phyloP scores from a whole-genome alignment of 495 filamentous ascomycete genomes.

The Penicillium goetzii region DNA sequence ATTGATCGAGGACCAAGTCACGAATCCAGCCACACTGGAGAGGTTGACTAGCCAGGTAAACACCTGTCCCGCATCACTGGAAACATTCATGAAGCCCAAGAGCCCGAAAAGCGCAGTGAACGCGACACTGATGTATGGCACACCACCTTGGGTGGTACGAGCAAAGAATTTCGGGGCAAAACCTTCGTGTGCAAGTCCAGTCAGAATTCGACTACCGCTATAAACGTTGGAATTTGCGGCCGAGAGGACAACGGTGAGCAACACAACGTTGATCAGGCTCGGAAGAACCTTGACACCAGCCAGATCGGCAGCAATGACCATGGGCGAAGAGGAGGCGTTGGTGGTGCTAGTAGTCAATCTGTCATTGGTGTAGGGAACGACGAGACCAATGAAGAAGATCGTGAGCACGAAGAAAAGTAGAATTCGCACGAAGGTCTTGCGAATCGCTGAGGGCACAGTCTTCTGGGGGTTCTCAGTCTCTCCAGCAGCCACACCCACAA shows the following conservation, averaged over 20 bases:
- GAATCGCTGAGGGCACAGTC: slow-evolving; percentile 67
- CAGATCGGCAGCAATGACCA: slow-evolving; percentile 62
- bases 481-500: slow-evolving; percentile 67
- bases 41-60: slow-evolving; percentile 63
- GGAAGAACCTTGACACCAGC: slow-evolving; percentile 69
- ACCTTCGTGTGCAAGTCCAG: slow-evolving; percentile 61
- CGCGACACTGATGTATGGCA: slow-evolving; percentile 52
- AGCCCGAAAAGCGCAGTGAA: slow-evolving; percentile 53
- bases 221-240: slow-evolving; percentile 80
- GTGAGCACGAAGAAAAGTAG: slow-evolving; percentile 68
- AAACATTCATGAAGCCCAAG: slow-evolving; percentile 54
- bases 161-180: slow-evolving; percentile 61
- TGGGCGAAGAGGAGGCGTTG: slow-evolving; percentile 66
- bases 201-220: slow-evolving; percentile 66
- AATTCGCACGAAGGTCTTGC: slow-evolving; percentile 70
- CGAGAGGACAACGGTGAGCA: slow-evolving; percentile 69
- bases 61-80: slow-evolving; percentile 38
- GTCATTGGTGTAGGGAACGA: slow-evolving; percentile 54
- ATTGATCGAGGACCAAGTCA: slow-evolving; percentile 64
- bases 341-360: slow-evolving; percentile 37
- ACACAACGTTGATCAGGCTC: slow-evolving; percentile 76
- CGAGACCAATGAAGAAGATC: slow-evolving; percentile 70
- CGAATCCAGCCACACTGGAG: slow-evolving; percentile 62
- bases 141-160: slow-evolving; percentile 48
- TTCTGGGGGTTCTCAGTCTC: slow-evolving; percentile 67